Conservation (phyloP, 768 basidiomycete species). For the Crepidotus variabilis region DNA sequence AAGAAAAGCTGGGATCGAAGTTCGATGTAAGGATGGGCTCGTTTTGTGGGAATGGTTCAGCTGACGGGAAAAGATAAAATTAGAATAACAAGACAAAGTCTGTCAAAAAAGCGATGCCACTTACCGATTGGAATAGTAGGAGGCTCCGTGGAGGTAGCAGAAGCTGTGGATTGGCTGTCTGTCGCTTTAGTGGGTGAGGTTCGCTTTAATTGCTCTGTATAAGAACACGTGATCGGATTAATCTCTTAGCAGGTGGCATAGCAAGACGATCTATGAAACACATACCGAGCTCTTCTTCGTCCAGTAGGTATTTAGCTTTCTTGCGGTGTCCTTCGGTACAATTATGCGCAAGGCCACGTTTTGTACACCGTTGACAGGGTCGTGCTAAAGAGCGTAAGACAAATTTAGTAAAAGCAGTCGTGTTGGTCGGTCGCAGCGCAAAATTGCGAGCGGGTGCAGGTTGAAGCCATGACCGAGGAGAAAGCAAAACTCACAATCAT, state of each 20-base stretch:
- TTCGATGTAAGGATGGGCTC: conserved; percentile 60
- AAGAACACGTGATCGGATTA: conserved; percentile 34
- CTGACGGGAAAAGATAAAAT: conserved; percentile 25
- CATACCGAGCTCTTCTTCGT: conserved; percentile 89
- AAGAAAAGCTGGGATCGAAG: conserved; percentile 62
- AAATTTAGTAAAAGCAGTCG: conserved; percentile 8
- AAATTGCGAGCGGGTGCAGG: conserved; percentile 13
- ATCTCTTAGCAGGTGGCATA: conserved; percentile 7
- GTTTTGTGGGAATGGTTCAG: conserved; percentile 48
- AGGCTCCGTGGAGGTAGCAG: conserved; percentile 27
- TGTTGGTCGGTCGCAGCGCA: conserved; percentile 12
- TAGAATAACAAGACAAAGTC: conserved; percentile 9
- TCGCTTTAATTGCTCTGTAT: conserved; percentile 46
- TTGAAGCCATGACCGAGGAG: not conserved
- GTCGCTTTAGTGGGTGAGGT: conserved; percentile 33
- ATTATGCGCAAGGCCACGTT: conserved; percentile 83
- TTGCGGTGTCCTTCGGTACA: conserved; percentile 96
- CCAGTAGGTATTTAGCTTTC: conserved; percentile 95
- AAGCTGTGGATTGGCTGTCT: conserved; percentile 25
- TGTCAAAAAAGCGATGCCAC: conserved; percentile 6
- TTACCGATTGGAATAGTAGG: conserved; percentile 24
- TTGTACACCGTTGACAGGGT: conserved; percentile 93
- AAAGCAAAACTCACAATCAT: conserved; percentile 72
- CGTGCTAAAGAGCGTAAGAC: conserved; percentile 55
- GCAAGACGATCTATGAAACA: conserved; percentile 18